Conservation (phyloP, 2,329 filamentous ascomycete genomes). For the Calycina herbarum region DNA sequence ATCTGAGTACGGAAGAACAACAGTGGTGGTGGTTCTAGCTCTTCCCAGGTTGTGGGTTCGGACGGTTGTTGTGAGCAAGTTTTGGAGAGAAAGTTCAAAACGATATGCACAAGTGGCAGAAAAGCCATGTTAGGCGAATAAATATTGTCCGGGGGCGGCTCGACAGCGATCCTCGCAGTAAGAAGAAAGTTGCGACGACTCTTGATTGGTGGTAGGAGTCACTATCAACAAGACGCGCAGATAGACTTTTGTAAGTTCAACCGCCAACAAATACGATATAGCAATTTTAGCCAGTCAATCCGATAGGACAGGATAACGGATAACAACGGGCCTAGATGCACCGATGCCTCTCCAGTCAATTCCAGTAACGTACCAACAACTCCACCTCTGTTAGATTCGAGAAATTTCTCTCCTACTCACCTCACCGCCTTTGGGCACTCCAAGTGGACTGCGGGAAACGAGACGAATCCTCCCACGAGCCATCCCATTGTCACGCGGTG, state of each 20-base stretch:
- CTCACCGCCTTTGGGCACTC: not conserved
- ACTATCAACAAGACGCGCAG: not conserved
- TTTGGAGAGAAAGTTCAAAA: slow-evolving; percentile 4
- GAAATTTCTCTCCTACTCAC: not conserved
- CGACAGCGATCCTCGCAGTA: slow-evolving; percentile 1
- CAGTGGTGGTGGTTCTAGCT: not conserved
- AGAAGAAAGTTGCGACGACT: not conserved
- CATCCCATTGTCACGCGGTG: not conserved
- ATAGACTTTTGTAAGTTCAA: slow-evolving; percentile 1
- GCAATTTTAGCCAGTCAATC: not conserved
- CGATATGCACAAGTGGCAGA: not conserved
- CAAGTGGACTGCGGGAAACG: not conserved
- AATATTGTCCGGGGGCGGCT: not conserved
- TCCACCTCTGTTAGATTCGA: not conserved
- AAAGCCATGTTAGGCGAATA: not conserved
- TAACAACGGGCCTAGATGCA: slow-evolving; percentile 2
- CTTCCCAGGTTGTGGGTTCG: not conserved
- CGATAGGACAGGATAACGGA: not conserved
- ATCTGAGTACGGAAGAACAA: not conserved
- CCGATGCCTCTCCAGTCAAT: not conserved
- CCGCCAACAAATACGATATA: not conserved
- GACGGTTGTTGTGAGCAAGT: slow-evolving; percentile 2
- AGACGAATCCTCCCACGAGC: not conserved
- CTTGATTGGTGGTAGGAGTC: not conserved
- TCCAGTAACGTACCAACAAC: not conserved